Evolutionary conservation across 345 rosid species (phyloP), one percentile per base, ranked within the genome.

Genomic region (Citrus medica): DNA sequence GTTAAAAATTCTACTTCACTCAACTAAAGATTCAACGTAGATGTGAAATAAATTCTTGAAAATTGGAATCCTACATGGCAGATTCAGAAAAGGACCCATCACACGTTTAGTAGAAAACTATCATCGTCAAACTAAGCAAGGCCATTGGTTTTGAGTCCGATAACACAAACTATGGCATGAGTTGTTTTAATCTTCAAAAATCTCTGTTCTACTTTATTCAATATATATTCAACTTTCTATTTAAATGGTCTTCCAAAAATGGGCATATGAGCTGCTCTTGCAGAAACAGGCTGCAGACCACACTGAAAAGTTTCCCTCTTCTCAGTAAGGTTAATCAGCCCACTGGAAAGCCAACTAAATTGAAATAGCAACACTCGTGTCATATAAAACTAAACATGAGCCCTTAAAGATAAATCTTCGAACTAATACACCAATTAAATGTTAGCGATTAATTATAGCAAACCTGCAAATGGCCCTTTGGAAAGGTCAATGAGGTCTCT

Each of bases 381-480:
- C 14, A 21, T 58, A 60, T 24, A 12, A 42, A 75, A 75, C 33
- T 21, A 21, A 17, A 30, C 8, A 42, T 1, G 25, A 64, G 28
- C 46, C 46, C 27, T 40, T 42, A 38, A 61, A 30, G 19, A 33
- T 72, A 12, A 30, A 48, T 24, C 73, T 69, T 73, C 21, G 0
- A 16, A 35, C 61, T 32, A 75, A 79, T 27, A 65, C 64, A 74
- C 35, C 62, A 46, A 75, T 12, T 38, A 62, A 32, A 38, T 46
- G 37, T 58, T 69, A 53, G 67, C 66, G 25, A 56, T 56, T 38
- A 30, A 75, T 63, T n/a, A 73, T 74, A 84, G 69, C 77, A 77
- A 72, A 95, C 99, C 98, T 91, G 99, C 92, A 86, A 94, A 96
- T 71, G 98, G 91, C 75, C 99, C 98, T 87, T 90, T 96, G 28